Base-by-base conservation (phyloP, 1,284 basidiomycete genomes). In the Apiotrichum domesticum region DNA sequence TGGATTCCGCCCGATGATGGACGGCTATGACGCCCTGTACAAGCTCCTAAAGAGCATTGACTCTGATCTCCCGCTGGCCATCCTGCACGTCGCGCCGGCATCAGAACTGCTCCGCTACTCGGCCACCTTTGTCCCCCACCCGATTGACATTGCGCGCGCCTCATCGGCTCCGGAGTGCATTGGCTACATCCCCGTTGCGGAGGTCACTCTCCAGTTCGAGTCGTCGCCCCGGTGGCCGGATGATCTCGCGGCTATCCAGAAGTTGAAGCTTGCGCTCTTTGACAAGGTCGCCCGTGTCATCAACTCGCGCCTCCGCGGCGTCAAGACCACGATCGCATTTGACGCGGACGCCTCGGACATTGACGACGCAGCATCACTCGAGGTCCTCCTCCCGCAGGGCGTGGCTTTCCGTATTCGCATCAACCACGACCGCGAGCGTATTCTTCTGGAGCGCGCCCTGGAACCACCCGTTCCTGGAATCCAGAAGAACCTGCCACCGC, bases 141-240 rank as follows among this genome's bases (percentile, higher is more conserved):
- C 94, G 0, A 73, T 88, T 55, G 66, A 79, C 64, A 15, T 73
- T 61, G 57, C 72, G 63, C 69, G 75, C 56, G 55, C 78, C 81
- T 43, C 64, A 69, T 11, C 79, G 76, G 49, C 73, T 0, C 76
- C 79, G 1, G 73, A 76, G 15, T 81, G 83, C 61, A 81, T 88
- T 54, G 81, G 84, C 39, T 87, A 86, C 68, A 70, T 86, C 9
- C 83, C 85, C 0, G 80, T 82, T 2, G 87, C 92, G 64, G 83
- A 88, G 15, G 77, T 91, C 51, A 73, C 90, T 32, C 73, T 97
- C 42, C 88, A 93, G 73, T 94, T 96, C 66, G 93, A 96, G 74
- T 87, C 86, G 59, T 95, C 91, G 0, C 86, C 87, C 0, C 83
- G 84, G 63, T 99, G 96, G 96, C 96, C 96, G 0, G 93, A 98